Evolutionary conservation across 202 grass and related monocot species (phyloP), one percentile per base, ranked within the genome.

Genomic region (Eragrostis tef): DNA sequence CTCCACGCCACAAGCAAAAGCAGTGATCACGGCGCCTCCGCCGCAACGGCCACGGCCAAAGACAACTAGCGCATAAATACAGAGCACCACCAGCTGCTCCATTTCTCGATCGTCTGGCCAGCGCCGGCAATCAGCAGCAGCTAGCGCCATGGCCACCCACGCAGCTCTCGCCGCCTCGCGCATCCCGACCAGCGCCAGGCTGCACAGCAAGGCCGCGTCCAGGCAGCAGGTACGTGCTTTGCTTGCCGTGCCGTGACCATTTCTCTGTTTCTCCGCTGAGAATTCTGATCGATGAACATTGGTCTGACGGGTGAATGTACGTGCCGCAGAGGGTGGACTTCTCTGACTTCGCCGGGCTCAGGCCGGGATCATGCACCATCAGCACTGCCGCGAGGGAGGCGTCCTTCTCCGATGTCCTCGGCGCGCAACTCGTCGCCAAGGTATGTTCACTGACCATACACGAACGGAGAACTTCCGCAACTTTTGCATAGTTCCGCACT

Each of bases 161-260:
- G 92, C 92, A 70, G 88, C 92, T 42, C 89, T 94, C 60, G 92
- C 87, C 58, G 71, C 89, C 45, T 85, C 92, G 54, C 89, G 92
- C 84, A 87, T 91, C 74, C 92, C 92, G 20, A 46, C 89, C 45
- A 70, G 63, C 69, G 77, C 84, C 16, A 25, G 89, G 8, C 87
- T 81, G 70, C 87, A 80, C 81, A 47, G 45, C 84, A 94, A 21
- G 84, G 78, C 92, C 20, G 87, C 84, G 66, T 71, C 84, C 25
- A 81, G 9, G 69, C 60, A 80, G 69, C 60, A 80, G 81, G 47
- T 85, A 50, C 50, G 12, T 64, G 24, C 1, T 11, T 13, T 22
- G 54, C n/a, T 22, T 24, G 20, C 36, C 1, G 10, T 48, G 25
- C 11, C 54, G 54, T 58, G 20, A 58, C 0, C 34, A 31, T 31